Evolutionary conservation across 345 rosid species (phyloP).

Genomic region (Acer campestre): DNA sequence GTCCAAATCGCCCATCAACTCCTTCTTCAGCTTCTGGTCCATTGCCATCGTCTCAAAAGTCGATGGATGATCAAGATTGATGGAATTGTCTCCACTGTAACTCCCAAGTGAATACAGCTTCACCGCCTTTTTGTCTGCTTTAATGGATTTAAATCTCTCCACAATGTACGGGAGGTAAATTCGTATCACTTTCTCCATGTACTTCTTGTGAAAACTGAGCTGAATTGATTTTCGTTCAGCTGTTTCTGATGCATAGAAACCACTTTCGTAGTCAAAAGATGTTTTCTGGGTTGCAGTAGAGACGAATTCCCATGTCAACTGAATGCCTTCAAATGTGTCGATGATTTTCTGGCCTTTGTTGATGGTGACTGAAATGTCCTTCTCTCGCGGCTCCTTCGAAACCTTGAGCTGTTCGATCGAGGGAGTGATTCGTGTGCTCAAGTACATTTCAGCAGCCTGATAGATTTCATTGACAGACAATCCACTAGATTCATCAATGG

Average conservation of each 20-base stretch:
- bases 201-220: constrained; percentile 22
- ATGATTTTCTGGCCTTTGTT: constrained; percentile 26
- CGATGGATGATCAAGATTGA: constrained; percentile 35
- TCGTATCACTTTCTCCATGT: constrained; percentile 18
- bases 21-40: constrained; percentile 25
- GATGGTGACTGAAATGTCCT: constrained; percentile 18
- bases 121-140: constrained; percentile 17
- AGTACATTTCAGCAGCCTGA: constrained; percentile 18
- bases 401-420: constrained; percentile 14
- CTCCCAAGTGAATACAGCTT: constrained; percentile 18
- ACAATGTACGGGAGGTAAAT: constrained; percentile 21
- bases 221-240: constrained; percentile 9
- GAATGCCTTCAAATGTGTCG: constrained; percentile 28
- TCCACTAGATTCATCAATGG: constrained; percentile 20
- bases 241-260: neutral
- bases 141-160: constrained; percentile 24
- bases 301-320: constrained; percentile 28
- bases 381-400: constrained; percentile 11
- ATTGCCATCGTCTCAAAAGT: constrained; percentile 42
- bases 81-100: neutral
- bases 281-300: constrained; percentile 15
- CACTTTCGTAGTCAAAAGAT: neutral
- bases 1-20: constrained; percentile 35
- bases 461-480: constrained; percentile 15
- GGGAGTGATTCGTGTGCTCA: constrained; percentile 16